phyloP scores from a whole-genome alignment of 139 green algal species.

The Micromonas commoda region DNA sequence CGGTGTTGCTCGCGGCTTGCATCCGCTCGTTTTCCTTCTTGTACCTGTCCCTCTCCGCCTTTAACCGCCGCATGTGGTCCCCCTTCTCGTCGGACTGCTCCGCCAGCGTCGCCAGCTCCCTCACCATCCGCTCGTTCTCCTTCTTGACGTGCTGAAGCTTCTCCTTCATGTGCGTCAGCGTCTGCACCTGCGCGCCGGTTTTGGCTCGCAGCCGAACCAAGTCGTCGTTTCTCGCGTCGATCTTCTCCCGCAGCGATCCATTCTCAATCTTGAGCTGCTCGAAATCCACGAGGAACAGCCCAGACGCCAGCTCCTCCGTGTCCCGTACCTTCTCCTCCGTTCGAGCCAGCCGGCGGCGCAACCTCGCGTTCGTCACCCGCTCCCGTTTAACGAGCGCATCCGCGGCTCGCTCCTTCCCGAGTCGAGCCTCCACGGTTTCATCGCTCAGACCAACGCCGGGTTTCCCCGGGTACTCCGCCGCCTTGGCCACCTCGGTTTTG shows the following conservation, averaged over 20 bases:
- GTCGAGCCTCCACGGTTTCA: background rate
- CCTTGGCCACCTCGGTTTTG: constrained; percentile 25
- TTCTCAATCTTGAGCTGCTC: constrained; percentile 94
- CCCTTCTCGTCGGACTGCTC: background rate
- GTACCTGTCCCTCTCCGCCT: background rate
- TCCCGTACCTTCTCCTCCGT: constrained; percentile 25
- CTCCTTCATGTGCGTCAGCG: constrained; percentile 76
- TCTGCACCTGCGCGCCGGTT: constrained; percentile 61
- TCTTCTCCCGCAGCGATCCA: constrained; percentile 46
- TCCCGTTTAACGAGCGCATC: constrained; percentile 27
- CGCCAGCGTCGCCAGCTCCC: background rate
- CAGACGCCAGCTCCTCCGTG: constrained; percentile 56
- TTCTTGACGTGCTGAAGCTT: constrained; percentile 76
- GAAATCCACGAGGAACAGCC: constrained; percentile 87
- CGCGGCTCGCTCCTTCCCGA: constrained; percentile 24
- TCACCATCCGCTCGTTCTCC: constrained; percentile 47
- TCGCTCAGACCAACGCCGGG: constrained; percentile 27
- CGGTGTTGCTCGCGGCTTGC: too few species aligned
- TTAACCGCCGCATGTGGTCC: background rate
- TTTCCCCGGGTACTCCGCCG: constrained; percentile 32
- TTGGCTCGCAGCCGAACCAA: constrained; percentile 77
- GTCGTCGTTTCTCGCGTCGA: constrained; percentile 81
- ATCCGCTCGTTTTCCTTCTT: too few species aligned
- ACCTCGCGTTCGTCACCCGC: constrained; percentile 33
- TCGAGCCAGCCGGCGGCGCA: constrained; percentile 22